A percentile compares a stretch with the other conserved stretches of the same genome.
These are phyloP conservation scores for Cryptococcus deneoformans DNA, from an alignment of 1,284 basidiomycete species.

Conservation along the genomic window DNA sequence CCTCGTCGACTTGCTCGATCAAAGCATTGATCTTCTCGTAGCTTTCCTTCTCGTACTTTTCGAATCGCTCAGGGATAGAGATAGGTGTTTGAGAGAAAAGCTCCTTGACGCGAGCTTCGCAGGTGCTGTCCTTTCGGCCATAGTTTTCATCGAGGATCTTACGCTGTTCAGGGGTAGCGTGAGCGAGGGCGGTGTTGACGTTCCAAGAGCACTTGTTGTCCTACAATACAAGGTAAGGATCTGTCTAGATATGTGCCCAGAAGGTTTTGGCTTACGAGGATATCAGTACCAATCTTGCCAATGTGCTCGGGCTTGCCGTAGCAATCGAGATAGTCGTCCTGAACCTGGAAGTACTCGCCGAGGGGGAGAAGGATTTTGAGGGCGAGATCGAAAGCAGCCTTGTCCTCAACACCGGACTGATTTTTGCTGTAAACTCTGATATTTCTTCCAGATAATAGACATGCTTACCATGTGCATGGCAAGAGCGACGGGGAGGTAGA, in stretches of 20 bases:
- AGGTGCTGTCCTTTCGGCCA: constrained; percentile 70
- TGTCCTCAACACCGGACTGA: constrained; percentile 62
- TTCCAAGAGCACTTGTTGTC: constrained; percentile 99
- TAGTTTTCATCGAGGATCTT: constrained; percentile 69
- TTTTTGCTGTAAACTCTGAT: not conserved
- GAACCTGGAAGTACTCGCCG: constrained; percentile 98
- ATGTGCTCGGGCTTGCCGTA: constrained; percentile 86
- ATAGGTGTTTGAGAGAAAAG: constrained; percentile 65
- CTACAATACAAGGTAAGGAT: constrained; percentile 10
- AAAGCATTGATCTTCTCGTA: constrained; percentile 65
- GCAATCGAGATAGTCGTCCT: constrained; percentile 97
- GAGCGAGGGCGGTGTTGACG: constrained; percentile 79
- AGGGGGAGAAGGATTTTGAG: constrained; percentile 79
- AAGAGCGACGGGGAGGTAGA: constrained; percentile 93
- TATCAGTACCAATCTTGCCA: constrained; percentile 97
- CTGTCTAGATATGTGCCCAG: not conserved
- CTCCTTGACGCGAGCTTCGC: constrained; percentile 69
- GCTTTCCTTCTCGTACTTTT: constrained; percentile 71
- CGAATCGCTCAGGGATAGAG: constrained; percentile 66
- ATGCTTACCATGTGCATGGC: constrained; percentile 67
- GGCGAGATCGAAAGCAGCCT: constrained; percentile 73
- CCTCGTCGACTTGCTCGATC: constrained; percentile 69
- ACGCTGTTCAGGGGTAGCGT: constrained; percentile 62
- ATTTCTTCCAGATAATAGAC: not conserved
- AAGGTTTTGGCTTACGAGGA: constrained; percentile 61